Conservation (phyloP, 2,329 filamentous ascomycete genomes). For the Raffaelea arxii region DNA sequence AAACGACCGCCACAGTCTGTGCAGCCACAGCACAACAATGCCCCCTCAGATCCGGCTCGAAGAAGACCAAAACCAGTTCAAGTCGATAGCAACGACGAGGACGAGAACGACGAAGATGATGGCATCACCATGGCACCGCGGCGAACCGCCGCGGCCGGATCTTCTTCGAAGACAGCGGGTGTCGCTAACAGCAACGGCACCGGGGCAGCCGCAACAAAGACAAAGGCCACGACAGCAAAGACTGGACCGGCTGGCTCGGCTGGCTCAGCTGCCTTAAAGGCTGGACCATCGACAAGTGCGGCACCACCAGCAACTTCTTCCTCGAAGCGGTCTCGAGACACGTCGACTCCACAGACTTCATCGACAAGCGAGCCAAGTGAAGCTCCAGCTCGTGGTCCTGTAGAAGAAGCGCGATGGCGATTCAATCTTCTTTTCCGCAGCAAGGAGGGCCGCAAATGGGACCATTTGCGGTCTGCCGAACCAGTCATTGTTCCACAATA, state of each 20-base stretch:
- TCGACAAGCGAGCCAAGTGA: no score
- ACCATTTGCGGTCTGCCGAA: slow-evolving; percentile 48
- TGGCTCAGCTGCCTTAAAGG: no score
- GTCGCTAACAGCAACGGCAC: neutral
- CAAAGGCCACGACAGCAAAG: neutral
- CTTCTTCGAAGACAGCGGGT: neutral
- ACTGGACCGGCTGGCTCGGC: neutral
- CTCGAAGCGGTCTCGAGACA: no score
- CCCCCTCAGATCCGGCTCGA: slow-evolving; percentile 10
- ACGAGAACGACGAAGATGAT: neutral
- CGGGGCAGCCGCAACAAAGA: neutral
- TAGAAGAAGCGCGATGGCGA: no score
- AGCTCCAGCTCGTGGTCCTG: no score
- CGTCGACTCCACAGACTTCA: no score
- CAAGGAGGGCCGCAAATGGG: slow-evolving; percentile 42
- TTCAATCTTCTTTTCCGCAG: slow-evolving; percentile 34
- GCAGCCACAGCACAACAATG: slow-evolving; percentile 14
- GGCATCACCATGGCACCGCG: neutral
- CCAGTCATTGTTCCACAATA: slow-evolving; percentile 44
- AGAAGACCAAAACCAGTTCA: neutral
- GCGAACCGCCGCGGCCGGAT: neutral
- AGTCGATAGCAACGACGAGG: neutral
- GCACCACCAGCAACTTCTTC: no score
- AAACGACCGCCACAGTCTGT: slow-evolving; percentile 12
- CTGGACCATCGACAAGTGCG: no score